Evolutionary conservation across 169 alveolate species (phyloP).

Genomic region (Cyclospora cayetanensis): DNA sequence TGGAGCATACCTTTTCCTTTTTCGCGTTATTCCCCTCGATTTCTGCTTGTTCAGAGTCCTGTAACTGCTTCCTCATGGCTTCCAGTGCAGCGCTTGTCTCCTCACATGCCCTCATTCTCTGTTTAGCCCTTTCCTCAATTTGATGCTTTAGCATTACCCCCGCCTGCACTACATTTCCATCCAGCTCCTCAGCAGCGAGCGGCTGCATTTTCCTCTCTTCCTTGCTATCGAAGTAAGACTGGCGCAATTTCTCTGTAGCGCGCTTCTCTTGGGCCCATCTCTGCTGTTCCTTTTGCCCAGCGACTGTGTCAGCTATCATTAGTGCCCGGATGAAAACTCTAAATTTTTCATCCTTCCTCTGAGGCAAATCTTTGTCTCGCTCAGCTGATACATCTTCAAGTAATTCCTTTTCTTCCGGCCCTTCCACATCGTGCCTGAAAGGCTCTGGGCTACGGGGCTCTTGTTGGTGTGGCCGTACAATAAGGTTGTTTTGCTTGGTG

Average conservation of each 20-base stretch:
- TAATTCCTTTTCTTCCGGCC: background rate
- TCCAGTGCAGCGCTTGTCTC: slow-evolving; percentile 13
- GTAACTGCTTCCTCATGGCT: background rate
- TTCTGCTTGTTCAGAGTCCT: slow-evolving; percentile 7
- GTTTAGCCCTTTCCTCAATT: slow-evolving; percentile 5
- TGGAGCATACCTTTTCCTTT: slow-evolving; percentile 33
- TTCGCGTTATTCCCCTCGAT: slow-evolving; percentile 15
- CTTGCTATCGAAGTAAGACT: background rate
- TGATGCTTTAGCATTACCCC: slow-evolving; percentile 23
- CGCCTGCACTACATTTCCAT: slow-evolving; percentile 12
- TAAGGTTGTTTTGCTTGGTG: background rate
- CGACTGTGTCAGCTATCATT: slow-evolving; percentile 47
- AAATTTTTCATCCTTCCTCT: slow-evolving; percentile 3
- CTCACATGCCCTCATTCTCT: background rate
- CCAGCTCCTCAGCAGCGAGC: slow-evolving; percentile 26
- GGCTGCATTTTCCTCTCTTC: slow-evolving; percentile 8
- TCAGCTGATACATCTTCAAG: background rate
- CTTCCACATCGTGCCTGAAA: slow-evolving; percentile 19
- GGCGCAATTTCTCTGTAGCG: background rate
- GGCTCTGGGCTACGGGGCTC: background rate
- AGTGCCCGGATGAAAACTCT: slow-evolving; percentile 36
- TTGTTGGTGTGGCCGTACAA: background rate
- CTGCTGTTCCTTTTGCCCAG: slow-evolving; percentile 41
- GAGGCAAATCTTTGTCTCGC: background rate
- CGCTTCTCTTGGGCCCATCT: slow-evolving; percentile 2